These are phyloP conservation scores for Penicillium freii DNA, from an alignment of 2,329 filamentous ascomycete genomes.

Conservation along the genomic window DNA sequence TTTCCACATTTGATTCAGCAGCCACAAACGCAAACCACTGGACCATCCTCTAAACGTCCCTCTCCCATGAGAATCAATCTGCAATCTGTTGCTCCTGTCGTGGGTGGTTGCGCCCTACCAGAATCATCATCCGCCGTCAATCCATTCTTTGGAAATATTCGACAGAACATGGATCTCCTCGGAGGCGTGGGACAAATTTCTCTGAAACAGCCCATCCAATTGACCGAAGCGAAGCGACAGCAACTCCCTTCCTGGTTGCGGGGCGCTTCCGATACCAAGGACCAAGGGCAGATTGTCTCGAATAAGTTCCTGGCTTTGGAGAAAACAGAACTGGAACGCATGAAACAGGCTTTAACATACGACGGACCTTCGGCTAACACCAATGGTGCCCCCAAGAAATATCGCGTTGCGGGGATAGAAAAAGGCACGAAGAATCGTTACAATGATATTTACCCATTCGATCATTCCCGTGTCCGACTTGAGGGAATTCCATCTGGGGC, in stretches of 20 bases:
- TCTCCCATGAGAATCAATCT: constrained; percentile 53
- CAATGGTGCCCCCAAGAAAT: constrained; percentile 44
- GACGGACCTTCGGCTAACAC: constrained; percentile 51
- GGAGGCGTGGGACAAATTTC: constrained; percentile 83
- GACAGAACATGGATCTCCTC: constrained; percentile 92
- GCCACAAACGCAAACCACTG: constrained; percentile 29
- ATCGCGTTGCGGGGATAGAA: constrained; percentile 87
- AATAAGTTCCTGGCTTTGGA: constrained; percentile 84
- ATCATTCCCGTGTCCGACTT: constrained; percentile 84
- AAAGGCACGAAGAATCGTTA: constrained; percentile 95
- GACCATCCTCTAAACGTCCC: constrained; percentile 44
- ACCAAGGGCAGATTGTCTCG: constrained; percentile 77
- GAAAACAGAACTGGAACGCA: constrained; percentile 80
- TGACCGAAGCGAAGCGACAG: constrained; percentile 49
- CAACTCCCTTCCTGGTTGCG: constrained; percentile 75
- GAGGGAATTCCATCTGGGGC: constrained; percentile 63
- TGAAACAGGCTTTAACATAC: constrained; percentile 74
- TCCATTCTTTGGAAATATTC: constrained; percentile 93
- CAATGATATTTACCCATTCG: constrained; percentile 96
- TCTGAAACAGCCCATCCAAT: constrained; percentile 56
- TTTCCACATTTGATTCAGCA: constrained; percentile 55
- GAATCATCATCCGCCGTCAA: constrained; percentile 64
- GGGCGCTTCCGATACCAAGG: constrained; percentile 61
- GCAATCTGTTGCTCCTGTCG: constrained; percentile 69
- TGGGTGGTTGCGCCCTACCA: constrained; percentile 84